Evolutionary conservation across 106 monocot genomes (phyloP).

Genomic region (Allium sativum): DNA sequence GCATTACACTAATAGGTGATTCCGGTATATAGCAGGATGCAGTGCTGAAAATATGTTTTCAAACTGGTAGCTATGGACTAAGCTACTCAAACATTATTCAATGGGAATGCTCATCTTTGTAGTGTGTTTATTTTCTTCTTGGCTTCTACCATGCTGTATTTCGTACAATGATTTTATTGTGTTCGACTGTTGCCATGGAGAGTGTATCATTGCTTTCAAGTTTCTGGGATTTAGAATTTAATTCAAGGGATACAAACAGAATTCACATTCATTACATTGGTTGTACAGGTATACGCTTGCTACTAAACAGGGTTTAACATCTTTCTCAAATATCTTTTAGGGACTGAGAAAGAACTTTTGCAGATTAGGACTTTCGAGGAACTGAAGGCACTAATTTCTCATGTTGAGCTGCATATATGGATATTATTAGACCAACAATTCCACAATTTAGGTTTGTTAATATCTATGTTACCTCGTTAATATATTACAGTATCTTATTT

Average conservation of each 20-base stretch:
- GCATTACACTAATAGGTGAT: no score
- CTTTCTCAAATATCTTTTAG: conserved; percentile 26
- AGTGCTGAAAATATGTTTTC: no score
- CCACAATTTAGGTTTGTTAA: conserved; percentile 55
- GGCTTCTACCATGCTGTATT: no score
- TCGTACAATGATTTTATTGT: conserved; percentile 1
- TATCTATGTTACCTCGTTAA: neutral
- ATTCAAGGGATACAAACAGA: conserved; percentile 23
- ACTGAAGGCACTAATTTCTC: conserved; percentile 66
- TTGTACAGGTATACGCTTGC: no score
- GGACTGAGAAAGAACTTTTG: conserved; percentile 74
- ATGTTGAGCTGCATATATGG: conserved; percentile 50
- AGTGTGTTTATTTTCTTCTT: no score
- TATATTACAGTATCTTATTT: no score
- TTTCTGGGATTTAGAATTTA: conserved; percentile 18
- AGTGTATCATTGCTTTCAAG: conserved; percentile 60
- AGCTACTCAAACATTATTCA: no score
- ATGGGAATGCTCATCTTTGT: no score
- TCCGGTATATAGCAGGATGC: no score
- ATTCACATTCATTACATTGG: conserved; percentile 79
- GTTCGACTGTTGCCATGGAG: conserved; percentile 63
- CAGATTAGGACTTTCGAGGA: conserved; percentile 74
- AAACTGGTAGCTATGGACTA: no score
- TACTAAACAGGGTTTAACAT: no score
- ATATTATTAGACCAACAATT: conserved; percentile 74